Evolutionary conservation across 2,329 filamentous ascomycete species (phyloP).

Genomic region (Cladosporium oxysporum): DNA sequence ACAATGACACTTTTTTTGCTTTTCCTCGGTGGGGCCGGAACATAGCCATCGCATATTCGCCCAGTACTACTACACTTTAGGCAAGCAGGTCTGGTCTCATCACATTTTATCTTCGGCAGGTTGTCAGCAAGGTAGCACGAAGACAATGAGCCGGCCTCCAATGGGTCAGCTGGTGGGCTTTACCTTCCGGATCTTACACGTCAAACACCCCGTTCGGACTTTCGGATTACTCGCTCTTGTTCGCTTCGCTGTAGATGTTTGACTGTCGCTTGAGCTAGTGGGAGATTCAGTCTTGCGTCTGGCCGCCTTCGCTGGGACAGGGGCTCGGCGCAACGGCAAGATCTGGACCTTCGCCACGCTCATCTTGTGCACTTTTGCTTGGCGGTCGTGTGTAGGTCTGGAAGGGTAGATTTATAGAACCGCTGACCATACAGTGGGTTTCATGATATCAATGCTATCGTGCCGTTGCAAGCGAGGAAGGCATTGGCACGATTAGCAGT

Average conservation of each 20-base stretch:
- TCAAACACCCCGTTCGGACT: constrained; percentile 17
- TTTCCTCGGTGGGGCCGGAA: not conserved
- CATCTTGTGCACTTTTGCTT: not conserved
- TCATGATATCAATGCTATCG: too few species aligned
- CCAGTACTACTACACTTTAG: constrained; percentile 40
- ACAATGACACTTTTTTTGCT: not conserved
- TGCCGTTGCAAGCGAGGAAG: not conserved
- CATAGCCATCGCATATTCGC: constrained; percentile 42
- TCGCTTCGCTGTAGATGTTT: not conserved
- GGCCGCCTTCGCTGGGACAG: not conserved
- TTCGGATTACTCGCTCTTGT: constrained; percentile 6
- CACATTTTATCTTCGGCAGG: constrained; percentile 33
- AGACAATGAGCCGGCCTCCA: not conserved
- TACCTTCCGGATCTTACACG: constrained; percentile 34
- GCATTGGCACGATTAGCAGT: not conserved
- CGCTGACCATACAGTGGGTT: too few species aligned
- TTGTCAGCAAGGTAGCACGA: not conserved
- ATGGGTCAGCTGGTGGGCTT: not conserved
- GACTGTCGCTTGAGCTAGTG: not conserved
- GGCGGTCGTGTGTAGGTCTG: too few species aligned
- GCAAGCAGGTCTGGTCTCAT: constrained; percentile 39
- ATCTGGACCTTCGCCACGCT: constrained; percentile 12
- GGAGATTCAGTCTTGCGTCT: not conserved
- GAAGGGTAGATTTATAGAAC: too few species aligned
- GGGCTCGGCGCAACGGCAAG: constrained; percentile 1